A percentile compares a stretch with the other conserved stretches of the same genome.
Conservation (phyloP, 1,139 yeast species). For the Hyphopichia pseudoburtonii region DNA sequence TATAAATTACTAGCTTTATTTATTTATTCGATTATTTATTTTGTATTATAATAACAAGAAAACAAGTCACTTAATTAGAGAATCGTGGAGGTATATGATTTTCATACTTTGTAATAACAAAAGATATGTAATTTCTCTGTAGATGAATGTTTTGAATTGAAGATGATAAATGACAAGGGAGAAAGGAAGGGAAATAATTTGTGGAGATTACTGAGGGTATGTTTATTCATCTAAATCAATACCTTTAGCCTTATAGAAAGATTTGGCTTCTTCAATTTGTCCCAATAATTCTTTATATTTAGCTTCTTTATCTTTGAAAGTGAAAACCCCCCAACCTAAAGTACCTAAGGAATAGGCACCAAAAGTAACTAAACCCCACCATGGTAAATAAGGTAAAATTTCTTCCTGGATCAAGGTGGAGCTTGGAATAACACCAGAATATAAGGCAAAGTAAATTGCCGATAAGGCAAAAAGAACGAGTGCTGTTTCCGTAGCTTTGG, state of each 20-base stretch:
- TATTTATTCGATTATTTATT: conserved; percentile 1
- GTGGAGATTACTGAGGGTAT: background rate
- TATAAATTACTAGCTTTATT: background rate
- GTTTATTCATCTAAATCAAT: conserved; percentile 42
- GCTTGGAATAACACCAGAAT: conserved; percentile 56
- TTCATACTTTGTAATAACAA: too few species aligned
- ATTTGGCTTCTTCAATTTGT: conserved; percentile 69
- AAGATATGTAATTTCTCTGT: too few species aligned
- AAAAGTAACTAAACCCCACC: conserved; percentile 70
- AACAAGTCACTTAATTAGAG: background rate
- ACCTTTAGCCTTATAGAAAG: conserved; percentile 57
- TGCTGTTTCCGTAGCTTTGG: conserved; percentile 67
- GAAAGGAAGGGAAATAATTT: background rate
- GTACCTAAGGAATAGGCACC: conserved; percentile 74
- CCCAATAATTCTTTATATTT: conserved; percentile 63
- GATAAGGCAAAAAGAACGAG: conserved; percentile 46
- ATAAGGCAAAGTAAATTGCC: conserved; percentile 56
- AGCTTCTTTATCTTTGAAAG: conserved; percentile 72
- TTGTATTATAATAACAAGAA: background rate
- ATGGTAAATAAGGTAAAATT: conserved; percentile 66
- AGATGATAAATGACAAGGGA: too few species aligned
- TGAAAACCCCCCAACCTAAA: conserved; percentile 68
- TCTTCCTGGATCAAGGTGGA: conserved; percentile 50
- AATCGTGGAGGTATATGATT: background rate
- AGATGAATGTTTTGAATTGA: too few species aligned